Conservation (phyloP, 768 basidiomycete genomes). For the Leccinum longicurvipes region DNA sequence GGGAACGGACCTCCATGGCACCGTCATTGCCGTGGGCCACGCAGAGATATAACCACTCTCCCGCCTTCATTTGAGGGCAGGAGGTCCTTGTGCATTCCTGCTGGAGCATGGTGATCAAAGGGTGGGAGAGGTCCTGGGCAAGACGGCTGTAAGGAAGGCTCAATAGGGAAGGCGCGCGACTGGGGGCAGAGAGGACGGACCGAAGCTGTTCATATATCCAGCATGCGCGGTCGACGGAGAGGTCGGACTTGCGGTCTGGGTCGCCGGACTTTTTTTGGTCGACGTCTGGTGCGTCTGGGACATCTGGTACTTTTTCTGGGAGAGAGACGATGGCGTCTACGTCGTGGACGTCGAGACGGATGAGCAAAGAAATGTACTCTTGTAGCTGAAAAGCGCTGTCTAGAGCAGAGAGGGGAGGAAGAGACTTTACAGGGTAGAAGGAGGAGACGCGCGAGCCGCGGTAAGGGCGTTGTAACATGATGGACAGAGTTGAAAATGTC, state of each 20-base stretch:
- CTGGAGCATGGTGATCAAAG: slow-evolving; percentile 80
- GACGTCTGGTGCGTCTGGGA: slow-evolving; percentile 27
- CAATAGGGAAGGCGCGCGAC: not conserved
- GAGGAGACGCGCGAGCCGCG: slow-evolving; percentile 77
- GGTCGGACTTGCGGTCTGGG: slow-evolving; percentile 38
- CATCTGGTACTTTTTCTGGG: slow-evolving; percentile 47
- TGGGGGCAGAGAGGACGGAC: slow-evolving; percentile 28
- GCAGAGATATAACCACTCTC: slow-evolving; percentile 95
- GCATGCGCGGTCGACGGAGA: slow-evolving; percentile 73
- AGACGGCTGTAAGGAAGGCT: slow-evolving; percentile 54
- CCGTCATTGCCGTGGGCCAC: slow-evolving; percentile 91
- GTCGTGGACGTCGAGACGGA: slow-evolving; percentile 84
- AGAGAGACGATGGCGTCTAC: slow-evolving; percentile 77
- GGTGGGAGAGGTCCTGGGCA: slow-evolving; percentile 83
- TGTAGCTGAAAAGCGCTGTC: slow-evolving; percentile 94
- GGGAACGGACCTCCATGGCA: slow-evolving; percentile 68
- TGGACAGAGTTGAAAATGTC: no score
- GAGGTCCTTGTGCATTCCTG: slow-evolving; percentile 81
- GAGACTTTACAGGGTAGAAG: slow-evolving; percentile 72
- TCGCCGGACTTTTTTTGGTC: slow-evolving; percentile 30
- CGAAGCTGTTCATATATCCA: slow-evolving; percentile 77
- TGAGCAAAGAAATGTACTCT: slow-evolving; percentile 88
- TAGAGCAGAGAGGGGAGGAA: slow-evolving; percentile 67
- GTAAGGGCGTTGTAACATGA: slow-evolving; percentile 48
- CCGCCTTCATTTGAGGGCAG: slow-evolving; percentile 99